Percentiles rank a stretch among this genome's conserved stretches.
Evolutionary conservation across 2,329 filamentous ascomycete genomes (phyloP).

Genomic region (Penicillium sp.): DNA sequence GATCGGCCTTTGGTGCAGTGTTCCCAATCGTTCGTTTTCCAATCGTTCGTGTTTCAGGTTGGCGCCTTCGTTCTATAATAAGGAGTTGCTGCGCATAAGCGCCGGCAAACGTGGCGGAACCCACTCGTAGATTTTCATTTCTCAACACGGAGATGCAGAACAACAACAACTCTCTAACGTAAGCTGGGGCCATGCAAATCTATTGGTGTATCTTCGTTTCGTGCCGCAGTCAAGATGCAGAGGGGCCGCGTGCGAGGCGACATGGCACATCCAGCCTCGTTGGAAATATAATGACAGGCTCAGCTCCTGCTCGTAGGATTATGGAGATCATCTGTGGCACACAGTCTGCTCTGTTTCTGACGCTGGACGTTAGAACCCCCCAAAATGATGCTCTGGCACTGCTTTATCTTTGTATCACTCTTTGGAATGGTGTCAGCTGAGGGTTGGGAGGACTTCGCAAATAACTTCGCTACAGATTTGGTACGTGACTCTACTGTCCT

Average conservation of each 20-base stretch:
- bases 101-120: slow-evolving; percentile 16
- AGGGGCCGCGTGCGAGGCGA: slow-evolving; percentile 9
- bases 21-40: not conserved
- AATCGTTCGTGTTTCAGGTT: not conserved
- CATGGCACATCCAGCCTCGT: slow-evolving; percentile 2
- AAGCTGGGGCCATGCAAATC: not conserved
- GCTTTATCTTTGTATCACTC: slow-evolving; percentile 22
- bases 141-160: not conserved
- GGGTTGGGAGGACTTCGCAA: slow-evolving; percentile 44
- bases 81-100: slow-evolving; percentile 14
- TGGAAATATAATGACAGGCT: not conserved
- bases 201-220: not conserved
- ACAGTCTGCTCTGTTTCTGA: not conserved
- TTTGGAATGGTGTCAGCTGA: slow-evolving; percentile 30
- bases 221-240: slow-evolving; percentile 3
- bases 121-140: not conserved
- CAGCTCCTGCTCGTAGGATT: not conserved
- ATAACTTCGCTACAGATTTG: slow-evolving; percentile 47
- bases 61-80: slow-evolving; percentile 10
- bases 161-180: not conserved
- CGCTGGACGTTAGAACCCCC: not conserved
- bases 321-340: not conserved
- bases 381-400: slow-evolving; percentile 13
- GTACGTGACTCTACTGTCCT: slow-evolving; percentile 25
- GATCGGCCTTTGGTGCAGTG: not conserved